Evolutionary conservation across 139 green algal genomes (phyloP).

Genomic region (Micractinium conductrix): DNA sequence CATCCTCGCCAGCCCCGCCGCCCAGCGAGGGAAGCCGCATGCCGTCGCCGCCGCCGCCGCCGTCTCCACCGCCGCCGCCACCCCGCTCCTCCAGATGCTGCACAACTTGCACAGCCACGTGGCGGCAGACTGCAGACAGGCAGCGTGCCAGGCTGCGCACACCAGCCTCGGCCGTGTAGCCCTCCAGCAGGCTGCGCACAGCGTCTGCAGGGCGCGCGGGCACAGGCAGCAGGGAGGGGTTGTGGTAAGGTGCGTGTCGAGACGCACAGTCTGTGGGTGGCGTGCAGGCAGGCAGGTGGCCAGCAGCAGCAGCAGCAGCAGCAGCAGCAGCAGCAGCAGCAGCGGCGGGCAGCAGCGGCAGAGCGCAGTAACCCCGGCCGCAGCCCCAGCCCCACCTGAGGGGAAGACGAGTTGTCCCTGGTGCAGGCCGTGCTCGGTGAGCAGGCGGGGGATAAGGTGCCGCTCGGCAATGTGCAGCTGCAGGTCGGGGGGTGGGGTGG

Average conservation of each 20-base stretch:
- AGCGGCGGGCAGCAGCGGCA: no score
- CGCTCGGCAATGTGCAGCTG: conserved; percentile 79
- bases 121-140: conserved; percentile 95
- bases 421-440: conserved; percentile 74
- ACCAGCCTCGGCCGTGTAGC: conserved; percentile 93
- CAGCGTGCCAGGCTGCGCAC: conserved; percentile 96
- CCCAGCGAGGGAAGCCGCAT: not conserved
- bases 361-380: no score
- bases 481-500: no score
- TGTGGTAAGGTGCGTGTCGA: no score
- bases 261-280: no score
- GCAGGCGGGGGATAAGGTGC: conserved; percentile 88
- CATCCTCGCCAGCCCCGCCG: not conserved
- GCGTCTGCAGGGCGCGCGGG: conserved; percentile 51
- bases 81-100: not conserved
- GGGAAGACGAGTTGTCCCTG: conserved; percentile 61
- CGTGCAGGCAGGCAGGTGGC: no score
- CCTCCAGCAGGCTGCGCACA: conserved; percentile 82
- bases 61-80: not conserved
- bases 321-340: no score
- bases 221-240: no score
- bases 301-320: no score
- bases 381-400: not conserved
- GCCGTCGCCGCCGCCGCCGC: not conserved
- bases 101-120: conserved; percentile 85